These are phyloP conservation scores for Fusarium beomiforme DNA, from an alignment of 2,329 filamentous ascomycete genomes.

Conservation along the genomic window DNA sequence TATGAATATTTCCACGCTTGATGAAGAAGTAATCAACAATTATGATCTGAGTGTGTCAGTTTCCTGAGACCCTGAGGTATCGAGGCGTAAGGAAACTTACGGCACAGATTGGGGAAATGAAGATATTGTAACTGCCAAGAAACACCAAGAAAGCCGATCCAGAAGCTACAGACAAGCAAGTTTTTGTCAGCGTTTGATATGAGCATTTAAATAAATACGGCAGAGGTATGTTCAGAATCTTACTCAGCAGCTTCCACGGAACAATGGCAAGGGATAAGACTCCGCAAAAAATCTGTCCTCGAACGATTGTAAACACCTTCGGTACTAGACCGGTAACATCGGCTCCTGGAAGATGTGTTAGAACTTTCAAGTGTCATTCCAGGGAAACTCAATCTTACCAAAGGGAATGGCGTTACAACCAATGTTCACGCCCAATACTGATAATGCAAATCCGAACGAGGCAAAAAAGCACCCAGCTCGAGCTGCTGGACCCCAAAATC, in stretches of 20 bases:
- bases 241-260: background rate
- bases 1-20: background rate
- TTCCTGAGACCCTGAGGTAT: background rate
- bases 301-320: background rate
- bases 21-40: background rate
- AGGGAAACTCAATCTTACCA: background rate
- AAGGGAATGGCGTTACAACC: background rate
- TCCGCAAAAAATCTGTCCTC: background rate
- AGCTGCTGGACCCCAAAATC: slow-evolving; percentile 45
- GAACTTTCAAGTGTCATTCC: background rate
- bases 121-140: background rate
- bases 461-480: slow-evolving; percentile 45
- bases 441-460: background rate
- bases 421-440: background rate
- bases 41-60: background rate
- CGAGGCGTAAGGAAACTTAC: background rate
- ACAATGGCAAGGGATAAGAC: background rate
- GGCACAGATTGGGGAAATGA: background rate
- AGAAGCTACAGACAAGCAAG: background rate
- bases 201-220: too few relatives aligned
- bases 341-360: background rate
- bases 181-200: background rate
- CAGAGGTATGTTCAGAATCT: background rate
- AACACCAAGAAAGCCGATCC: background rate
- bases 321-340: background rate